phyloP scores from a whole-genome alignment of 2,329 filamentous ascomycete species.

The Fusarium globosum region DNA sequence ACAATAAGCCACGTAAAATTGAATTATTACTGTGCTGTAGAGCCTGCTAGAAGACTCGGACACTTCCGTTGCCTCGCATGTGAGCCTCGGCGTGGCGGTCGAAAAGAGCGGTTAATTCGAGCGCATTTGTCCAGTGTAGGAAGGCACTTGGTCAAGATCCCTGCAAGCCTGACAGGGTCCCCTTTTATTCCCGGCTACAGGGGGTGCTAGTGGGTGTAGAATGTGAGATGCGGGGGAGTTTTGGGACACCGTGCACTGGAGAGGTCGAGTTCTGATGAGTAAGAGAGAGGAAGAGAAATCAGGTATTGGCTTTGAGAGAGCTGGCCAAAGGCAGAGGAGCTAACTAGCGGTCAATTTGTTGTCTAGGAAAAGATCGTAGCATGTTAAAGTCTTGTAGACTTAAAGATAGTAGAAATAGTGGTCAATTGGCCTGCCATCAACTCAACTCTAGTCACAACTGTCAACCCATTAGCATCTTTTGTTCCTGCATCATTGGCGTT shows the following conservation, averaged over 20 bases:
- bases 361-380: not conserved
- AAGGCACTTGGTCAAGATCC: conserved; percentile 34
- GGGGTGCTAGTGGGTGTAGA: not conserved
- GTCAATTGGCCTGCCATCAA: not conserved
- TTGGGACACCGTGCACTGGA: conserved; percentile 23
- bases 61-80: conserved; percentile 20
- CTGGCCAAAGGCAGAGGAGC: not conserved
- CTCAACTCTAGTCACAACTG: not conserved
- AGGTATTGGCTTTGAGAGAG: not conserved
- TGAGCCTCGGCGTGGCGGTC: conserved; percentile 43
- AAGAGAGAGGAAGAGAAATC: not conserved
- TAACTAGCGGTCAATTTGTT: not conserved
- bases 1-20: not conserved
- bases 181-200: conserved; percentile 29
- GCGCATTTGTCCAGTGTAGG: conserved; percentile 31
- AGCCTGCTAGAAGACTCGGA: not conserved
- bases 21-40: not conserved
- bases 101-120: conserved; percentile 13
- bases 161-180: conserved; percentile 12
- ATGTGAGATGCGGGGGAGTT: conserved; percentile 38
- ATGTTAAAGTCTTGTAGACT: not conserved
- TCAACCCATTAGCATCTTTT: not conserved
- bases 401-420: not conserved
- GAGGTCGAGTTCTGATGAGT: not conserved
- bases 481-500: conserved; percentile 33